Conservation (phyloP, 495 filamentous ascomycete genomes). For the Saxophila tyrrhenica region DNA sequence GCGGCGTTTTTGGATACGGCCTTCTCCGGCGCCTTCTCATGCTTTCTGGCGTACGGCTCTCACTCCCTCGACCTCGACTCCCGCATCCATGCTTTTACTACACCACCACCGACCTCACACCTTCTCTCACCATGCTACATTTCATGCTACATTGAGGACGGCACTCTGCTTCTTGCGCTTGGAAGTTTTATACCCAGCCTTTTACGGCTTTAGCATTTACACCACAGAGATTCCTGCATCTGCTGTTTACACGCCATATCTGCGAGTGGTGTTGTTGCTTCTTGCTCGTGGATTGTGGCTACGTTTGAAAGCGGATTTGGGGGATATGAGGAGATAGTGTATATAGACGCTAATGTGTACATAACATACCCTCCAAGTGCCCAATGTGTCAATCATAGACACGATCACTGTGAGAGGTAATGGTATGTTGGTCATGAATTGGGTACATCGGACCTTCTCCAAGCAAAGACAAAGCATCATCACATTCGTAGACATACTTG, state of each 20-base stretch:
- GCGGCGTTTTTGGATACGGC: not conserved
- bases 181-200: not conserved
- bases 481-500: no score
- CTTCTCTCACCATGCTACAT: not conserved
- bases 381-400: no score
- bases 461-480: no score
- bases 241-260: no score
- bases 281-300: not conserved
- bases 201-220: not conserved
- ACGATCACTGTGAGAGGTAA: no score
- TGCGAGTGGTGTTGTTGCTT: no score
- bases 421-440: no score
- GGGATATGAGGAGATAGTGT: not conserved
- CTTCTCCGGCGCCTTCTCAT: not conserved
- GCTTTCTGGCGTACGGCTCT: not conserved
- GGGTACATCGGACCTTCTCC: no score
- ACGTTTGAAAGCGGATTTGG: not conserved
- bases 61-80: not conserved
- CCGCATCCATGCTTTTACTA: not conserved
- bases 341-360: not conserved
- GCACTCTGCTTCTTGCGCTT: not conserved
- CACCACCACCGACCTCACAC: not conserved
- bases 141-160: not conserved
- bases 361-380: no score
- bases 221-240: no score